Evolutionary conservation across 305 asterid genomes (phyloP).

Genomic region (Nicotiana rustica): DNA sequence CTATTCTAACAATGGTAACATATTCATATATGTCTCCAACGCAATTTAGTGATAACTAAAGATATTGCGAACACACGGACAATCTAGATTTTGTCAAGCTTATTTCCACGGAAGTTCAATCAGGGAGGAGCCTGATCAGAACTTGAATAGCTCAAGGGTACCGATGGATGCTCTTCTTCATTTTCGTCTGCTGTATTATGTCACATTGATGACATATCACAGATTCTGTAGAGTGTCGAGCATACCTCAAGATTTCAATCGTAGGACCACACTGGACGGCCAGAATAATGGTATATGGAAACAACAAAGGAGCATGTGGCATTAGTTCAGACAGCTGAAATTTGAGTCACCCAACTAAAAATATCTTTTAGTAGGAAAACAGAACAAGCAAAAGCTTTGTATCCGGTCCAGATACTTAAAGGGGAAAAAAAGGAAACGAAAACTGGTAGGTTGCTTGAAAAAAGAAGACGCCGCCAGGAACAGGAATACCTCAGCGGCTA

Average conservation of each 20-base stretch:
- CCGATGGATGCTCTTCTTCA: slow-evolving; percentile 16
- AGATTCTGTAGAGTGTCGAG: background rate
- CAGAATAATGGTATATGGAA: background rate
- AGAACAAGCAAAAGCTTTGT: slow-evolving; percentile 12
- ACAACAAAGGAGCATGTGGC: background rate
- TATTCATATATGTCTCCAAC: too few relatives aligned
- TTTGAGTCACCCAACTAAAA: slow-evolving; percentile 9
- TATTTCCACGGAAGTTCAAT: background rate
- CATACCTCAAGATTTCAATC: background rate
- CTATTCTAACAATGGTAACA: too few relatives aligned
- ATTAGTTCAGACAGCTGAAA: slow-evolving; percentile 14
- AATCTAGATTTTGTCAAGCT: slow-evolving; percentile 14
- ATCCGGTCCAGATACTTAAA: background rate
- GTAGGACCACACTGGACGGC: too few relatives aligned
- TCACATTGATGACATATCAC: background rate
- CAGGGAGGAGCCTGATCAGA: too few relatives aligned
- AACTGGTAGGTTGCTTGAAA: background rate
- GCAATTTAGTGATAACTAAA: too few relatives aligned
- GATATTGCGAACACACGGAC: background rate
- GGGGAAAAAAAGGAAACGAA: background rate
- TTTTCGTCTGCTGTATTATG: background rate
- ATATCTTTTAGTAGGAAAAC: background rate
- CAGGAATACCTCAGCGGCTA: slow-evolving; percentile 91
- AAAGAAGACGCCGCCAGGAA: background rate
- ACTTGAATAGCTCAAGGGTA: background rate